phyloP scores from a whole-genome alignment of 208 protist genomes.

The Wallacemonas sp. region DNA sequence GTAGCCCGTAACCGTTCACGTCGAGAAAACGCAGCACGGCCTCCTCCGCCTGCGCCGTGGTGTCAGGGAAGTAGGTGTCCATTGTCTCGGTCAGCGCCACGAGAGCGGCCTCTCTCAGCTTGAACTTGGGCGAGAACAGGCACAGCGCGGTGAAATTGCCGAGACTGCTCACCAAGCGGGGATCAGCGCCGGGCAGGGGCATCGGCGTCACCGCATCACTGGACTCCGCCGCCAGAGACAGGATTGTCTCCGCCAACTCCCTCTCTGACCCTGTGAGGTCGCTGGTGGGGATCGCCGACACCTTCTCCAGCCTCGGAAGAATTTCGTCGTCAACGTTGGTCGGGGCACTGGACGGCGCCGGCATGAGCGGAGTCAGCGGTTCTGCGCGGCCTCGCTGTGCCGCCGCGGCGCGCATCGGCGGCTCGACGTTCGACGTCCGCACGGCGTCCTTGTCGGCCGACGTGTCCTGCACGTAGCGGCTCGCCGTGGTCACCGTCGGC shows the following conservation, averaged over 20 bases:
- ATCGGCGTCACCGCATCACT: conserved; percentile 12
- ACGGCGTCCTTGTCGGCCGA: conserved; percentile 1
- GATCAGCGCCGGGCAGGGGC: conserved; percentile 1
- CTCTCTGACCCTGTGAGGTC: conserved; percentile 6
- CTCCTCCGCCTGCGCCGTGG: conserved; percentile 36
- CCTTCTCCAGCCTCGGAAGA: not conserved
- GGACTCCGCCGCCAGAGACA: conserved; percentile 18
- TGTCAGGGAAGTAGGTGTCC: not conserved
- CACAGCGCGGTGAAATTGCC: conserved; percentile 71
- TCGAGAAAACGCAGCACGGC: conserved; percentile 81
- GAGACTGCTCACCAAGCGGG: conserved; percentile 21
- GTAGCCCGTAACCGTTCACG: conserved; percentile 70
- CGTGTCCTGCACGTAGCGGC: not conserved
- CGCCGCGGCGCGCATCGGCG: too few relatives aligned
- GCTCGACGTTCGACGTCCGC: not conserved
- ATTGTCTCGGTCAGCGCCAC: conserved; percentile 46
- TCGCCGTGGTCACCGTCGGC: not conserved
- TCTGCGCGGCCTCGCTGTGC: too few relatives aligned
- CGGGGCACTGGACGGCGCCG: not conserved
- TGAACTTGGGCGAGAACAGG: conserved; percentile 72
- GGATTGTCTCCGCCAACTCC: conserved; percentile 11
- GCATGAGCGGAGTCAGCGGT: too few relatives aligned
- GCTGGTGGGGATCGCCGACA: not conserved
- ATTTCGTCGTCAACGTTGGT: conserved; percentile 11
- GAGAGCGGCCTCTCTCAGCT: conserved; percentile 78